A percentile compares a stretch with the other conserved stretches of the same genome.
Evolutionary conservation across 306 rosid genomes (phyloP).

Genomic region (Sechiopsis laciniata): DNA sequence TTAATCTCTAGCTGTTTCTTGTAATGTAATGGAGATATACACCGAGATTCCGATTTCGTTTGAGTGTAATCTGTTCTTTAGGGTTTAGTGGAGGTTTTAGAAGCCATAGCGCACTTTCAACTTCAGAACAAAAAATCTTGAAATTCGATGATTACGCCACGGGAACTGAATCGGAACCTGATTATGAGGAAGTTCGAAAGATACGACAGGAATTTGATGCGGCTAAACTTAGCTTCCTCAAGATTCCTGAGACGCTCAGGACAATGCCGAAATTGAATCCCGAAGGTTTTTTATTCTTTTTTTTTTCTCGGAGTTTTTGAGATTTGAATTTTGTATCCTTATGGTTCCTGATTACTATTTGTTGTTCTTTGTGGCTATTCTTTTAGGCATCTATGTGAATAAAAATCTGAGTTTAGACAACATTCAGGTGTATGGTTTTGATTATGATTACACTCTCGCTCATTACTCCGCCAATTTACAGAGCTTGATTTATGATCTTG

Average conservation of each 20-base stretch:
- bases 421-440: too few species aligned
- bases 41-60: slow-evolving; percentile 4
- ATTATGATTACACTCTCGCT: slow-evolving; percentile 39
- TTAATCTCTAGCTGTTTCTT: background rate
- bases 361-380: slow-evolving; percentile 24
- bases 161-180: slow-evolving; percentile 23
- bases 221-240: slow-evolving; percentile 54
- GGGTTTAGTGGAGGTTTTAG: slow-evolving; percentile 46
- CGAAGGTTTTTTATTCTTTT: slow-evolving; percentile 43
- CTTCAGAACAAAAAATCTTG: slow-evolving; percentile 26
- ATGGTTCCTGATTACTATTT: background rate
- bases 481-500: slow-evolving; percentile 88
- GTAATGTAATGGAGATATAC: background rate
- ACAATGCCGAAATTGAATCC: slow-evolving; percentile 79
- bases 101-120: slow-evolving; percentile 33
- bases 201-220: slow-evolving; percentile 60
- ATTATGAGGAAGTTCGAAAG: slow-evolving; percentile 38
- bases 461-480: slow-evolving; percentile 80
- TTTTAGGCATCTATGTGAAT: slow-evolving; percentile 75
- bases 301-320: background rate
- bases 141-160: slow-evolving; percentile 22
- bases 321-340: background rate
- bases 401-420: slow-evolving; percentile 38
- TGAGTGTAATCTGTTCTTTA: slow-evolving; percentile 18
- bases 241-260: slow-evolving; percentile 54